phyloP scores from a whole-genome alignment of 2,329 filamentous ascomycete genomes.

The Penicillium sclerotigenum region DNA sequence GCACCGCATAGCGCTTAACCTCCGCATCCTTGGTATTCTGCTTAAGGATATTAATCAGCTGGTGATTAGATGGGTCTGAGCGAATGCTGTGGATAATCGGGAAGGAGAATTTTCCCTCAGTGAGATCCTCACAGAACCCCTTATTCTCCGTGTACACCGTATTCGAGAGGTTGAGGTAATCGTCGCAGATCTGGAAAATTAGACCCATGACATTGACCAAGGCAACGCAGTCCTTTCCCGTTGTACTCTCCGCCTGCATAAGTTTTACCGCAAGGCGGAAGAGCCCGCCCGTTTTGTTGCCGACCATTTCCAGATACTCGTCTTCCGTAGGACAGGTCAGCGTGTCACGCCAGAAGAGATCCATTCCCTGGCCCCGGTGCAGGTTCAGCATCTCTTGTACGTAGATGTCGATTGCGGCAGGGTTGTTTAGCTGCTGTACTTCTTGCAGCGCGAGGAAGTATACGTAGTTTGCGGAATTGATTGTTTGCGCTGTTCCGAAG shows the following conservation, averaged over 20 bases:
- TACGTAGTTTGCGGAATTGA: slow-evolving; percentile 52
- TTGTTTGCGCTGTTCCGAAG: slow-evolving; percentile 51
- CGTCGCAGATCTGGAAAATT: slow-evolving; percentile 54
- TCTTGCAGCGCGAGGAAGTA: slow-evolving; percentile 48
- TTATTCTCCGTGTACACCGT: slow-evolving; percentile 82
- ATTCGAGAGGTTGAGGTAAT: slow-evolving; percentile 80
- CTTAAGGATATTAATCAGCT: slow-evolving; percentile 87
- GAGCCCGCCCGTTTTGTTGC: slow-evolving; percentile 49
- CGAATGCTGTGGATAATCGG: slow-evolving; percentile 90
- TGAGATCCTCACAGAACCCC: slow-evolving; percentile 90
- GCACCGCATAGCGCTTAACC: slow-evolving; percentile 86
- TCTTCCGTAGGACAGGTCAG: slow-evolving; percentile 46
- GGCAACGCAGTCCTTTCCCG: slow-evolving; percentile 48
- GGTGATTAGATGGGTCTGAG: slow-evolving; percentile 56
- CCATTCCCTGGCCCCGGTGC: slow-evolving; percentile 49
- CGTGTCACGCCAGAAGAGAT: slow-evolving; percentile 49
- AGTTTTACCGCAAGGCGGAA: slow-evolving; percentile 47
- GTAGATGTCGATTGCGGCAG: slow-evolving; percentile 44
- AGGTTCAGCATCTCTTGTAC: slow-evolving; percentile 47
- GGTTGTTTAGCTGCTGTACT: slow-evolving; percentile 41
- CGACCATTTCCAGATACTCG: slow-evolving; percentile 50
- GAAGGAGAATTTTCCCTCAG: slow-evolving; percentile 95
- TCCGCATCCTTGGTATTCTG: slow-evolving; percentile 83
- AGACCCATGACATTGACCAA: slow-evolving; percentile 63
- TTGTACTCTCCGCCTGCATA: slow-evolving; percentile 44